Evolutionary conservation across 306 rosid genomes (phyloP), one percentile per base, ranked within the genome.

Genomic region (Vigna hirtella): DNA sequence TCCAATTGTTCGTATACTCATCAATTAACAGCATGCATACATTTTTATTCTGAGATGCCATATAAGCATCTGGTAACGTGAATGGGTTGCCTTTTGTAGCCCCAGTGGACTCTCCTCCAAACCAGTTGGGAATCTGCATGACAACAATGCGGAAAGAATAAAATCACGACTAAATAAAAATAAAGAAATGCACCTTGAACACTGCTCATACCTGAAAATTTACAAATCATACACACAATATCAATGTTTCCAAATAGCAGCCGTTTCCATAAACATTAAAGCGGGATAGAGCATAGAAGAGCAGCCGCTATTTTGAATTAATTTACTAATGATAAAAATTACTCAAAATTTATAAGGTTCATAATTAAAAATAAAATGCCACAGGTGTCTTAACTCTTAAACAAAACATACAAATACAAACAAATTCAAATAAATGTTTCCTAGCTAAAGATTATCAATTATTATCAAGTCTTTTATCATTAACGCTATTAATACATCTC

Each of bases 71-170:
- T 30, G 97, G 97, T 75, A 94, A 78, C 16, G 88, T 82, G 81
- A 92, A 94, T 45, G 98, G 98, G 72, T 90, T 94, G 86, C 76
- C 87, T 34, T 86, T 82, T 2, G 98, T 88, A 81, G 92, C 85
- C 68, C 95, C 97, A 64, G 84, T 40, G 43, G 84, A 79, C 26
- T 87, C 95, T 74, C 84, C 95, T 74, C 78, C 91, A 82, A 79
- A 85, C 96, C 95, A 95, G 83, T 86, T 84, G 42, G 98, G 98
- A 77, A 95, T 91, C 98, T 95, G 90, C 87, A 70, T 8, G 56
- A 45, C 13, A 42, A 42, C 38, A 24, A 47, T 13, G 7, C 8
- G 14, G 20, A 22, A 80, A 66, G 34, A 11, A 16, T 17, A 40
- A 42, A 66, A 43, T 16, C 22, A n/a, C 13, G 36, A 66, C 18